phyloP scores from a whole-genome alignment of 495 filamentous ascomycete genomes.

The Aspergillus cavernicola region DNA sequence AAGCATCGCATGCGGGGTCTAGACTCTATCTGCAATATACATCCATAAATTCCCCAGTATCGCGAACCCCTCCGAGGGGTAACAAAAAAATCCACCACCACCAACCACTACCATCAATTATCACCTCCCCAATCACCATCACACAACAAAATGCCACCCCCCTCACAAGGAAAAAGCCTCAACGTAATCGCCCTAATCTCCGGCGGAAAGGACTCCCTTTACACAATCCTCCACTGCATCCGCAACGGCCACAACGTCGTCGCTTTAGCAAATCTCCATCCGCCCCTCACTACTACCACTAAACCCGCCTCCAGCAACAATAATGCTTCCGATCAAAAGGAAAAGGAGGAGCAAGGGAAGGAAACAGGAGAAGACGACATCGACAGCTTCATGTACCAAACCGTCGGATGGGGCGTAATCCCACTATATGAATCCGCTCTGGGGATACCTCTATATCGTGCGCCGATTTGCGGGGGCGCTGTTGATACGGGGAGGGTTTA shows the following conservation, averaged over 20 bases:
- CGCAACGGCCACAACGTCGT: constrained; percentile 81
- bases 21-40: too few relatives aligned
- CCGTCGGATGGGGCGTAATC: constrained; percentile 82
- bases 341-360: not conserved
- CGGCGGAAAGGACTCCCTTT: constrained; percentile 95
- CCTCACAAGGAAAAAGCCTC: constrained; percentile 31
- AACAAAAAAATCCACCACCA: not conserved
- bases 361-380: constrained; percentile 37
- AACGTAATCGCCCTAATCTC: constrained; percentile 92
- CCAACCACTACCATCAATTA: not conserved
- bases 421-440: constrained; percentile 80
- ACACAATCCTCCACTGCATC: constrained; percentile 84
- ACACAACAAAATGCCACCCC: not conserved
- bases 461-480: constrained; percentile 64
- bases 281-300: constrained; percentile 25
- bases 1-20: too few relatives aligned
- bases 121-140: not conserved
- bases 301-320: not conserved
- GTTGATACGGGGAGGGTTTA: constrained; percentile 49
- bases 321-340: not conserved
- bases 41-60: too few relatives aligned
- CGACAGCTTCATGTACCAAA: constrained; percentile 99
- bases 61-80: too few relatives aligned
- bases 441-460: constrained; percentile 73
- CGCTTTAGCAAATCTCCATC: constrained; percentile 85